Conservation (phyloP, 2,329 filamentous ascomycete species). For the Neocucurbitaria cava region DNA sequence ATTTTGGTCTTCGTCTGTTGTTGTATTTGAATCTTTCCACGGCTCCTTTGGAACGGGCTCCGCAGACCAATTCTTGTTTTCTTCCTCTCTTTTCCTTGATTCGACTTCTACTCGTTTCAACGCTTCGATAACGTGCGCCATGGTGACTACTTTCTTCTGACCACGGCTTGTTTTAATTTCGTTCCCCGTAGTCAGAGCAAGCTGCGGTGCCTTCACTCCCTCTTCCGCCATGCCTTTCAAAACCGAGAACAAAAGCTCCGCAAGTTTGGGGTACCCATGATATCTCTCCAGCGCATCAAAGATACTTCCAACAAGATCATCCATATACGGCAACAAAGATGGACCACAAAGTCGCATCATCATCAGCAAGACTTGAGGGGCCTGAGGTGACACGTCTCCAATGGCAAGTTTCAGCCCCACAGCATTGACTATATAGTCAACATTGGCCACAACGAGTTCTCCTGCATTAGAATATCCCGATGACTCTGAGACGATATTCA, state of each 20-base stretch:
- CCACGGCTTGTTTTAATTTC: background rate
- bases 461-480: slow-evolving; percentile 79
- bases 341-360: slow-evolving; percentile 90
- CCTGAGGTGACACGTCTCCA: slow-evolving; percentile 89
- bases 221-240: slow-evolving; percentile 84
- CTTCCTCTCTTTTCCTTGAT: slow-evolving; percentile 28
- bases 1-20: slow-evolving; percentile 39
- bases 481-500: slow-evolving; percentile 78
- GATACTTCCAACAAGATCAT: slow-evolving; percentile 89
- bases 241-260: slow-evolving; percentile 84
- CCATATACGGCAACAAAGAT: slow-evolving; percentile 81
- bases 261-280: slow-evolving; percentile 87
- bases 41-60: slow-evolving; percentile 38
- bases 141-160: slow-evolving; percentile 11
- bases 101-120: slow-evolving; percentile 47
- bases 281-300: slow-evolving; percentile 94
- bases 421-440: slow-evolving; percentile 95
- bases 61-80: slow-evolving; percentile 25
- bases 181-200: slow-evolving; percentile 46
- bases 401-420: slow-evolving; percentile 88
- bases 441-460: slow-evolving; percentile 85
- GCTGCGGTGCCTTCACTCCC: slow-evolving; percentile 66
- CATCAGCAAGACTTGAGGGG: slow-evolving; percentile 89
- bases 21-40: slow-evolving; percentile 42
- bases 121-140: slow-evolving; percentile 32